Percentiles rank a stretch among this genome's conserved stretches.
These are phyloP conservation scores for Zygosaccharomyces sapae DNA, from an alignment of 1,139 yeast species.

Conservation along the genomic window DNA sequence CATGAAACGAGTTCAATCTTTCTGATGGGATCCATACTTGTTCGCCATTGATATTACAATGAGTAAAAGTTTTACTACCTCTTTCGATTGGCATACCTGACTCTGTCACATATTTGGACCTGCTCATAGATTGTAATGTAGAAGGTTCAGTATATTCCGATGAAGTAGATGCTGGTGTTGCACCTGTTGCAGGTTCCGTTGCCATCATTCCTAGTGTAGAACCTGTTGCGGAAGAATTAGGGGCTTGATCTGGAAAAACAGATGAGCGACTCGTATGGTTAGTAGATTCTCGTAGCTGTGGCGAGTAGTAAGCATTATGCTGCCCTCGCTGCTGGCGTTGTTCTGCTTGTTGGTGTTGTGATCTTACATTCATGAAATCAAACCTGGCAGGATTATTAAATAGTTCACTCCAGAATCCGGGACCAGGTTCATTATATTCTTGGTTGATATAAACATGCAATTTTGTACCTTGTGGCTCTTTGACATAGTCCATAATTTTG, in stretches of 20 bases:
- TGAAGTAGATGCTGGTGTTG: background rate
- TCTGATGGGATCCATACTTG: slow-evolving; percentile 21
- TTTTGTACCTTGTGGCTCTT: slow-evolving; percentile 18
- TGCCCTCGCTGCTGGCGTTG: slow-evolving; percentile 1
- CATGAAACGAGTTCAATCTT: slow-evolving; percentile 14
- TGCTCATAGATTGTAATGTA: background rate
- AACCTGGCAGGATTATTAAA: slow-evolving; percentile 22
- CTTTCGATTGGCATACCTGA: slow-evolving; percentile 15
- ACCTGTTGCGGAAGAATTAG: background rate
- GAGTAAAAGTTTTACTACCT: slow-evolving; percentile 18
- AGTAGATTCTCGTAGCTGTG: background rate
- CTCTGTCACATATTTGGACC: slow-evolving; percentile 12
- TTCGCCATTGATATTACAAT: slow-evolving; percentile 21
- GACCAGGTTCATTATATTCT: slow-evolving; percentile 27
- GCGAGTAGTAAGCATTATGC: too few species aligned
- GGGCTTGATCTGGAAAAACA: background rate
- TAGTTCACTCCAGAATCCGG: slow-evolving; percentile 33
- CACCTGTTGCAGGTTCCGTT: background rate
- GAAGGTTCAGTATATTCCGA: background rate
- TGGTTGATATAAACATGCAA: slow-evolving; percentile 30
- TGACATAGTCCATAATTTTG: slow-evolving; percentile 22
- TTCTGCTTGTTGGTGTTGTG: slow-evolving; percentile 7
- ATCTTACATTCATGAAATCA: slow-evolving; percentile 15
- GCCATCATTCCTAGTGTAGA: background rate
- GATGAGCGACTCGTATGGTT: too few species aligned